These are phyloP conservation scores for Rhodocollybia butyracea DNA, from an alignment of 768 basidiomycete genomes.

Conservation along the genomic window DNA sequence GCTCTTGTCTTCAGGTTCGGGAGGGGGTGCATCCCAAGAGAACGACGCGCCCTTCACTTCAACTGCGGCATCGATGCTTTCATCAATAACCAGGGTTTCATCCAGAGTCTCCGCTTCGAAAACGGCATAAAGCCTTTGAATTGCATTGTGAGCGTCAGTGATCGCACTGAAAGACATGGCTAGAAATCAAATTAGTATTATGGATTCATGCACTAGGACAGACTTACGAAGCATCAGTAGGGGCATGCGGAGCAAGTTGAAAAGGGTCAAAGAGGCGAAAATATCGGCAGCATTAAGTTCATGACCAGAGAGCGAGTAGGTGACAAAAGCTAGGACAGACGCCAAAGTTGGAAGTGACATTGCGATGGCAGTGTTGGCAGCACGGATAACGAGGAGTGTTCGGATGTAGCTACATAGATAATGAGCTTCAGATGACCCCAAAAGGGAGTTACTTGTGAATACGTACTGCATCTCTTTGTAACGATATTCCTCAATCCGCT, in stretches of 20 bases:
- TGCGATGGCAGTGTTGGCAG: constrained; percentile 65
- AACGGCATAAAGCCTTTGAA: constrained; percentile 70
- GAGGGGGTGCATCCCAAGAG: constrained; percentile 81
- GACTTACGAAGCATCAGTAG: constrained; percentile 64
- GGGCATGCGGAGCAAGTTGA: constrained; percentile 79
- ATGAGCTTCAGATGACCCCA: constrained; percentile 19
- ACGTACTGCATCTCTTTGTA: constrained; percentile 65
- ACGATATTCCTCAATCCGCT: constrained; percentile 68
- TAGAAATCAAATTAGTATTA: constrained; percentile 23
- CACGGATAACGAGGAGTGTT: constrained; percentile 59
- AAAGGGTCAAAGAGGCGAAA: constrained; percentile 83
- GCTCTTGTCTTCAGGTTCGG: constrained; percentile 34
- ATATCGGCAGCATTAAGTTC: constrained; percentile 64
- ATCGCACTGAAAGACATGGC: constrained; percentile 72
- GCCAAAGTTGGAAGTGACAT: constrained; percentile 76
- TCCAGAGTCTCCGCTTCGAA: constrained; percentile 81
- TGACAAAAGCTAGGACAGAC: constrained; percentile 72
- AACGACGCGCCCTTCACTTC: constrained; percentile 69
- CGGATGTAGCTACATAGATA: constrained; percentile 54
- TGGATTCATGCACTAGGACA: neutral
- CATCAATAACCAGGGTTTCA: constrained; percentile 54
- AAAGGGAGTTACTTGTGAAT: neutral
- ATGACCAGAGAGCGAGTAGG: constrained; percentile 74
- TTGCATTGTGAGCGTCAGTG: constrained; percentile 81
- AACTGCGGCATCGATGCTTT: constrained; percentile 57